Evolutionary conservation across 345 rosid species (phyloP).

Genomic region (Eucalyptus sp.): DNA sequence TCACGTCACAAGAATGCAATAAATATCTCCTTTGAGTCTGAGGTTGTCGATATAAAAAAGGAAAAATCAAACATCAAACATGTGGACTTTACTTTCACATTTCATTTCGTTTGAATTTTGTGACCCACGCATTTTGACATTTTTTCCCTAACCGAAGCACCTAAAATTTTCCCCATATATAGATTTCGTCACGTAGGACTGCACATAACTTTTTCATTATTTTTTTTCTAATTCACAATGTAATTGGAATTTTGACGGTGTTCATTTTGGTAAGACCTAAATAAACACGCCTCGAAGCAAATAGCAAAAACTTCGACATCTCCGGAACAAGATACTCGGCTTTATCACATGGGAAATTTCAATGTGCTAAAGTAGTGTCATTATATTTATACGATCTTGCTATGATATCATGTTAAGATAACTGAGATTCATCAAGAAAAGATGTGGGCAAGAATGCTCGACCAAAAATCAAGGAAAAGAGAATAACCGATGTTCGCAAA

Average conservation of each 20-base stretch:
- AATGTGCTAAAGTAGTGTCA: not conserved
- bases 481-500: not conserved
- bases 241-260: not conserved
- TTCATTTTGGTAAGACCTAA: not conserved
- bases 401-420: not conserved
- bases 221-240: not conserved
- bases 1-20: not conserved
- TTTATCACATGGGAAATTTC: not conserved
- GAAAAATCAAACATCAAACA: not conserved
- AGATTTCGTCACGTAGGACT: not conserved
- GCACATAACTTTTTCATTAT: not conserved
- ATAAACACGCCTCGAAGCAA: not conserved
- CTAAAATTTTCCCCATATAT: not conserved
- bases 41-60: not conserved
- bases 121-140: not conserved
- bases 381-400: not conserved
- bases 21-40: not conserved
- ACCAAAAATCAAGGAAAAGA: not conserved
- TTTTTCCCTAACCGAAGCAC: not conserved
- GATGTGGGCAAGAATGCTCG: not conserved
- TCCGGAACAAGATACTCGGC: fast-evolving
- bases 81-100: not conserved
- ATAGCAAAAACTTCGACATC: not conserved
- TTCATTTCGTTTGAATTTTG: not conserved
- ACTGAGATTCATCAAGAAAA: not conserved